These are phyloP conservation scores for Mycosphaerelloides madeirae DNA, from an alignment of 2,329 filamentous ascomycete species.

Conservation along the genomic window DNA sequence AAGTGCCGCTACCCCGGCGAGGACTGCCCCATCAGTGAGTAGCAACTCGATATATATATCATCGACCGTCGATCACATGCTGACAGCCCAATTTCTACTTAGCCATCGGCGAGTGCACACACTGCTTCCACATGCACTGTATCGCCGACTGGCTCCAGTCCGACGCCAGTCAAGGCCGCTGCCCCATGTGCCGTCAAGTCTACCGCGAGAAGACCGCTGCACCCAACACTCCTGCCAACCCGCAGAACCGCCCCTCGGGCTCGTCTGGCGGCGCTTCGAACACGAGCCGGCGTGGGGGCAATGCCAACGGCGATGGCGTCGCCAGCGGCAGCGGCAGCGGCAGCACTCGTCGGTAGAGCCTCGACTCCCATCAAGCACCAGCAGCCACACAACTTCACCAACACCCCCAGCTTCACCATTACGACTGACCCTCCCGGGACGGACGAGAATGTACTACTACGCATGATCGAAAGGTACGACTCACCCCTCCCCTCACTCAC, in stretches of 20 bases:
- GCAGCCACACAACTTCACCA: not conserved
- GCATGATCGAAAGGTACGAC: too few species aligned
- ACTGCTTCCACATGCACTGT: slow-evolving; percentile 99
- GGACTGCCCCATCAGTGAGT: slow-evolving; percentile 82
- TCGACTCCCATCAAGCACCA: not conserved
- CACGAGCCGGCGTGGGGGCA: not conserved
- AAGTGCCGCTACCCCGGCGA: slow-evolving; percentile 98
- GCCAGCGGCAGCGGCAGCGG: slow-evolving; percentile 1
- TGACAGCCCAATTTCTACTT: slow-evolving; percentile 7
- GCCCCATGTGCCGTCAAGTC: slow-evolving; percentile 95
- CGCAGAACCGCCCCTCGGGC: slow-evolving; percentile 10
- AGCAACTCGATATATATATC: slow-evolving; percentile 1
- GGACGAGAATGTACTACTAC: too few species aligned
- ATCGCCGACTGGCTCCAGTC: slow-evolving; percentile 95
- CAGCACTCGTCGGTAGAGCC: not conserved
- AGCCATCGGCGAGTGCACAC: slow-evolving; percentile 96
- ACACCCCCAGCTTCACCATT: not conserved
- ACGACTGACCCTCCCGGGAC: too few species aligned
- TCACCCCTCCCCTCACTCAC: not conserved
- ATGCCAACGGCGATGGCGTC: not conserved
- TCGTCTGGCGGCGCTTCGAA: not conserved
- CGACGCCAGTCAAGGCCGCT: slow-evolving; percentile 86
- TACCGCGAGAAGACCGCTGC: slow-evolving; percentile 32
- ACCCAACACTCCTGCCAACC: not conserved
- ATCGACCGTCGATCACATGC: slow-evolving; percentile 1